Evolutionary conservation across 352 stramenopile genomes (phyloP), one percentile per base, ranked within the genome.

Genomic region (Globisporangium nunn): DNA sequence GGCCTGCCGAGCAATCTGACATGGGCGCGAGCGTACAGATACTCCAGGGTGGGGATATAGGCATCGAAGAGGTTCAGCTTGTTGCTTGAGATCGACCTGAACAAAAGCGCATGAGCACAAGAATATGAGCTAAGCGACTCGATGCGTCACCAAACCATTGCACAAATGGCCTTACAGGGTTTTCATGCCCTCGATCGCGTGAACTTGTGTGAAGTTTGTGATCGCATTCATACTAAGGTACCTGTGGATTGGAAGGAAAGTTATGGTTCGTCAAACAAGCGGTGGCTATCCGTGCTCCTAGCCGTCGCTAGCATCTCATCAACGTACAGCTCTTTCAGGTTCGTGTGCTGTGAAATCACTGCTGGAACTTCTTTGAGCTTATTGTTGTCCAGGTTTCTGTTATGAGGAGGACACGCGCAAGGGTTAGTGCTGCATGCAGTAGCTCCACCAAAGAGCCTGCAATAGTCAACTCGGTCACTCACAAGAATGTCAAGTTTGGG

Each of bases 21-120:
- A 37, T 7, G 31, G 31, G 37, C 12, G 17, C 7, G 44, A 33
- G 54, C 58, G 10, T 50, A 63, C 58, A 63, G 28, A 11, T 63
- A 63, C 39, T 52, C 46, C 10, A 63, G 45, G 37, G 54, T 58
- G 12, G 43, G 58, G 0, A 39, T 40, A 2, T 43, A 11, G 28
- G 51, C 58, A n/a, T 58, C 46, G 15, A 63, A 63, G 31, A 37
- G 51, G 17, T 43, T 46, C 30, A 63, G 35, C 29, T 53, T 63
- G 50, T 63, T 63, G 31, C 31, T 37, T 37, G 31, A 37, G 31
- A 37, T 4, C 31, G 6, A 8, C 31, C 31, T 37, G 48, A 3
- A 3, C 17, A 14, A 23, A 6, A 5, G 10, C 7, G 37, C 28
- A 54, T 4, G 50, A 28, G 31, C 39, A 11, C 6, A 54, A 54